Evolutionary conservation across 1,284 basidiomycete species (phyloP).

Genomic region (Sporisorium sorghi): DNA sequence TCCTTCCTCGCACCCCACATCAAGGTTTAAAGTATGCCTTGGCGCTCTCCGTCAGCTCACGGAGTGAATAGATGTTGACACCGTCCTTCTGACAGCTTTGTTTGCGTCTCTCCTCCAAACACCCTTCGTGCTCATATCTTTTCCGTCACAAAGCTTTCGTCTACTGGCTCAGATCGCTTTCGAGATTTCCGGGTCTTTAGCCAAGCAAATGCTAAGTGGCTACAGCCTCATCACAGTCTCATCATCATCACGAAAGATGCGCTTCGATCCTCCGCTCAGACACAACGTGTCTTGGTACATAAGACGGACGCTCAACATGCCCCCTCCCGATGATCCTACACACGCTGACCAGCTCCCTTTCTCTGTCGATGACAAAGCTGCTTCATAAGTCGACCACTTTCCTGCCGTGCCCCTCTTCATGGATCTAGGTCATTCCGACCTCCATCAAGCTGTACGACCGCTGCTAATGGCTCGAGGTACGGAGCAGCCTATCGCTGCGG

Average conservation of each 20-base stretch:
- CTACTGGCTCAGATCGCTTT: background rate
- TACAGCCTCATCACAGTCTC: background rate
- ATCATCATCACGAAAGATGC: background rate
- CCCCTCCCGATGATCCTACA: background rate
- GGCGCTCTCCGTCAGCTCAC: slow-evolving; percentile 3
- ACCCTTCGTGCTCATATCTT: too few relatives aligned
- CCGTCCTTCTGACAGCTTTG: background rate
- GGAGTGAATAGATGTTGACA: slow-evolving; percentile 40
- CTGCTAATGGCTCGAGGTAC: background rate
- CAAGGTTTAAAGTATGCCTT: too few relatives aligned
- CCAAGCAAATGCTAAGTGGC: background rate
- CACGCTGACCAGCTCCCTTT: background rate
- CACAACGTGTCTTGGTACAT: background rate
- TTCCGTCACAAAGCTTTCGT: slow-evolving; percentile 4
- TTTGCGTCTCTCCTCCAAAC: background rate
- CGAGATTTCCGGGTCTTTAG: background rate
- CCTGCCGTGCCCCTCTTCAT: background rate
- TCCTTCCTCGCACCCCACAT: too few relatives aligned
- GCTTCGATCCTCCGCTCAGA: background rate
- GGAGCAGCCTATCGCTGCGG: background rate
- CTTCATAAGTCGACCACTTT: background rate
- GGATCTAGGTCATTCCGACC: background rate
- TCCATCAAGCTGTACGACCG: too few relatives aligned
- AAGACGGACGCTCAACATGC: background rate
- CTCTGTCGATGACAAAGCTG: background rate